Percentiles rank a stretch among this genome's conserved stretches.
phyloP scores from a whole-genome alignment of 306 rosid species.

The Dryas drummondii region DNA sequence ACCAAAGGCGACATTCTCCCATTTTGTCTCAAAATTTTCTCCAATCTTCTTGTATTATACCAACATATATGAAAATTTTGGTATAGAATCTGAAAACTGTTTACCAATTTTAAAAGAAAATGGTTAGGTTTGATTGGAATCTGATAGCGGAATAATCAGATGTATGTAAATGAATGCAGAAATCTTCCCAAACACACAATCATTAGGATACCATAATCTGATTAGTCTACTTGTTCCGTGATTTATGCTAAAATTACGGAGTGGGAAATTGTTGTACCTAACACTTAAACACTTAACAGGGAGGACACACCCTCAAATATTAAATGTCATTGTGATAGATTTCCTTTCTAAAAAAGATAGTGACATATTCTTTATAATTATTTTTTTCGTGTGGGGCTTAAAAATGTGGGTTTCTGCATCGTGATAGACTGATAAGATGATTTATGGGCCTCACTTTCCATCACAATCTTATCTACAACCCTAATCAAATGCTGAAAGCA shows the following conservation, averaged over 20 bases:
- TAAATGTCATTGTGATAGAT: neutral
- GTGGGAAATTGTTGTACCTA: conserved; percentile 19
- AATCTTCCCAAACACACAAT: too few species aligned
- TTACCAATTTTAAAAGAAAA: too few species aligned
- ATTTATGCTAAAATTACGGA: conserved; percentile 6
- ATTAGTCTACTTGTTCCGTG: neutral
- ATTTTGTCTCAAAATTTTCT: neutral
- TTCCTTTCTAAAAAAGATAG: neutral
- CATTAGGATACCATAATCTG: neutral
- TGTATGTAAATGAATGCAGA: too few species aligned
- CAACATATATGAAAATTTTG: too few species aligned
- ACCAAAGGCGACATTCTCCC: neutral
- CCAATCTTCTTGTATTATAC: too few species aligned
- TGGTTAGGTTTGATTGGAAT: too few species aligned
- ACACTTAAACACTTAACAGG: neutral
- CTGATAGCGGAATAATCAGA: too few species aligned
- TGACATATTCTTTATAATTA: neutral
- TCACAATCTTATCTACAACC: conserved; percentile 6
- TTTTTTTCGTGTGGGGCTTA: neutral
- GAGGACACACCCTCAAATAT: neutral
- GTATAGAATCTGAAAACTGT: too few species aligned
- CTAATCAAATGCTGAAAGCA: neutral
- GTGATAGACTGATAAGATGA: conserved; percentile 10
- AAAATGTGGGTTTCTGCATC: neutral
- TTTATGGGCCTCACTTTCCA: conserved; percentile 15